phyloP scores from a whole-genome alignment of 495 filamentous ascomycete species.

The Penicillium odoratum region DNA sequence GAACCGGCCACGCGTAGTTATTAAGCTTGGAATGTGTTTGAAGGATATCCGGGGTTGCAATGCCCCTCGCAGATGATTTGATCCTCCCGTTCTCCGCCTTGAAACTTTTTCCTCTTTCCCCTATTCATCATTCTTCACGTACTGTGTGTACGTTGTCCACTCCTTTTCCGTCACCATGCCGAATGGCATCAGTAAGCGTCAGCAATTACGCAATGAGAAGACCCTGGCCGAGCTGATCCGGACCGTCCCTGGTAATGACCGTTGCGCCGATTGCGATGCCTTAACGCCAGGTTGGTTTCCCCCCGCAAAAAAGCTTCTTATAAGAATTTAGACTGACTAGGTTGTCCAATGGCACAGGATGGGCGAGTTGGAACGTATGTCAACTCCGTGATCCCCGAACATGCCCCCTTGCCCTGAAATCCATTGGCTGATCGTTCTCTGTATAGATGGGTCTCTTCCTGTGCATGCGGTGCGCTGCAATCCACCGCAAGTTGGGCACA shows the following conservation, averaged over 20 bases:
- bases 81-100: slow-evolving; percentile 17
- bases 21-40: neutral
- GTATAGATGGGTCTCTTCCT: slow-evolving; percentile 88
- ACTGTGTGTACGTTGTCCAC: slow-evolving; percentile 22
- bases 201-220: slow-evolving; percentile 95
- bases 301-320: neutral
- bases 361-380: slow-evolving; percentile 98
- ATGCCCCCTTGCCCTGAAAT: neutral
- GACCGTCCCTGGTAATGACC: slow-evolving; percentile 84
- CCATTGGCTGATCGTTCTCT: slow-evolving; percentile 24
- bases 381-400: slow-evolving; percentile 1
- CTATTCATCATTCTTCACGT: slow-evolving; percentile 19
- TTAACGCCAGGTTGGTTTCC: slow-evolving; percentile 80
- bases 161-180: slow-evolving; percentile 46
- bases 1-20: slow-evolving; percentile 6
- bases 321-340: slow-evolving; percentile 1
- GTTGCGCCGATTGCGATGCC: slow-evolving; percentile 90
- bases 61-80: slow-evolving; percentile 21
- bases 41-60: slow-evolving; percentile 9
- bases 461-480: slow-evolving; percentile 93
- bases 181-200: slow-evolving; percentile 75
- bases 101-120: slow-evolving; percentile 17
- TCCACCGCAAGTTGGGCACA: slow-evolving; percentile 96
- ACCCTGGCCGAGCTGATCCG: slow-evolving; percentile 87
- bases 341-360: slow-evolving; percentile 56